Conservation (phyloP, 257 asterid genomes). For the Osmanthus fragrans region DNA sequence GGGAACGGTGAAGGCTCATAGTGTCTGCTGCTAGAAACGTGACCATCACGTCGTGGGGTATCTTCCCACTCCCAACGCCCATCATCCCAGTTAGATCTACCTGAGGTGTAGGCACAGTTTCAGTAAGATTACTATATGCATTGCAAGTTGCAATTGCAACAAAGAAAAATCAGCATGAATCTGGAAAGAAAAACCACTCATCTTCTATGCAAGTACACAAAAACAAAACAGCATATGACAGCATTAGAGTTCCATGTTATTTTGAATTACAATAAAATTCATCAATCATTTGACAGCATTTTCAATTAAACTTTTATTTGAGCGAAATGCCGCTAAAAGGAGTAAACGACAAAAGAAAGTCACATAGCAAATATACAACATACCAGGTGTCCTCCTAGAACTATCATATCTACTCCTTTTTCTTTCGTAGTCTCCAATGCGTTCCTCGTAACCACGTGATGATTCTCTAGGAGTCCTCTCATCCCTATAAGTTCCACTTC, state of each 20-base stretch:
- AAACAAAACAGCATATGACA: slow-evolving; percentile 6
- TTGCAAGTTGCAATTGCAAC: not conserved
- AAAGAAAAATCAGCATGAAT: not conserved
- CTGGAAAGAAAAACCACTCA: not conserved
- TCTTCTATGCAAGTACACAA: slow-evolving; percentile 8
- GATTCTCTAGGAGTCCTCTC: slow-evolving; percentile 65
- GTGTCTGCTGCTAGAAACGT: slow-evolving; percentile 48
- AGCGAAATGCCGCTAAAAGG: not conserved
- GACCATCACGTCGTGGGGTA: slow-evolving; percentile 68
- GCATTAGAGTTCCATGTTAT: not conserved
- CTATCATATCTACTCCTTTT: slow-evolving; percentile 72
- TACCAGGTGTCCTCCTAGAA: slow-evolving; percentile 68
- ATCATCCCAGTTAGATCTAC: slow-evolving; percentile 95
- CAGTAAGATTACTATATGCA: slow-evolving; percentile 12
- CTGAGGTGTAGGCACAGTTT: slow-evolving; percentile 40
- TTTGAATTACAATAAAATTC: not conserved
- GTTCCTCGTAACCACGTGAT: slow-evolving; percentile 49
- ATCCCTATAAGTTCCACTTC: slow-evolving; percentile 46
- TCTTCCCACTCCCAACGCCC: slow-evolving; percentile 99
- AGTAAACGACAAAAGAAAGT: not conserved
- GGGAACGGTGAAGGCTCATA: slow-evolving; percentile 82
- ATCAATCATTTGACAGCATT: slow-evolving; percentile 4
- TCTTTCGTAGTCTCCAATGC: slow-evolving; percentile 49
- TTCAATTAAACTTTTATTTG: not conserved
- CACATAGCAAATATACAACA: slow-evolving; percentile 20